phyloP scores from a whole-genome alignment of 257 asterid genomes.

The Solanum dulcamara region DNA sequence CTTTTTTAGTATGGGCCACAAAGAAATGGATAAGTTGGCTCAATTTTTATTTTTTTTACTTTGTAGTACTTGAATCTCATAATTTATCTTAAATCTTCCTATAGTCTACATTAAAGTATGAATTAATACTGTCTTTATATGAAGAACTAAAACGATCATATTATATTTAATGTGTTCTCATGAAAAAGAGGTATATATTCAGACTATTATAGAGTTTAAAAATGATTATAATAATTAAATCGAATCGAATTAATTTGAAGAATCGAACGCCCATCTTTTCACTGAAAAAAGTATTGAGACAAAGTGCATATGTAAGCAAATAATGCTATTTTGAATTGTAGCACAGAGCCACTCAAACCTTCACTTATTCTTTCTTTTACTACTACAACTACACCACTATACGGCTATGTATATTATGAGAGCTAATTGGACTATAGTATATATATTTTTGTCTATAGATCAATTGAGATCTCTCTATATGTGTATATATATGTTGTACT shows the following conservation, averaged over 20 bases:
- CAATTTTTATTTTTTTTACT: neutral
- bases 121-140: neutral
- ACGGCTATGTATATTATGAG: neutral
- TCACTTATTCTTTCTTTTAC: slow-evolving; percentile 40
- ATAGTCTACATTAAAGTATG: neutral
- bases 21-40: neutral
- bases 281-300: neutral
- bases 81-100: neutral
- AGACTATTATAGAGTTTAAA: neutral
- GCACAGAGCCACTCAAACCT: slow-evolving; percentile 22
- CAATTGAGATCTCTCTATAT: neutral
- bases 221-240: neutral
- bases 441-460: neutral
- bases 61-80: neutral
- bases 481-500: neutral
- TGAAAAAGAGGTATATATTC: neutral
- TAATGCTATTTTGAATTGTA: slow-evolving; percentile 27
- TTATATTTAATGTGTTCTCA: neutral
- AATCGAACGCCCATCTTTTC: neutral
- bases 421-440: neutral
- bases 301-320: slow-evolving; percentile 12
- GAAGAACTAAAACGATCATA: neutral
- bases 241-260: neutral
- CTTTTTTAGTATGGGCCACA: neutral
- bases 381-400: slow-evolving; percentile 24